Evolutionary conservation across 305 asterid species (phyloP).

Genomic region (Withania somnifera): DNA sequence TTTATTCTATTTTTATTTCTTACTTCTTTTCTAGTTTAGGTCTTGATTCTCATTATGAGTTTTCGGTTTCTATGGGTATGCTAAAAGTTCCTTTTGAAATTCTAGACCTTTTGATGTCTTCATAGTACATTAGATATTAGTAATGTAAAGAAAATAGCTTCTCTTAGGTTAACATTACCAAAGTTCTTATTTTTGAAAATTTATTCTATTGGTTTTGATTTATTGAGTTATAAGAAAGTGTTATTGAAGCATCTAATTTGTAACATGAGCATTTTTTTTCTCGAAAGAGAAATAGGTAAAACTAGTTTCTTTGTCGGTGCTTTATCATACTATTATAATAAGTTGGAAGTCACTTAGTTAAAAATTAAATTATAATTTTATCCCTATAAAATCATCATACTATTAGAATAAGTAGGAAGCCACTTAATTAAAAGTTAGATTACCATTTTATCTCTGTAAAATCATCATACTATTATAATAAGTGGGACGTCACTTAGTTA

Average conservation of each 20-base stretch:
- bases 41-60: not conserved
- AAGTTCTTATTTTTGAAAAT: not conserved
- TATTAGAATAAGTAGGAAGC: too few relatives aligned
- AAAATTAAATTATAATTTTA: too few relatives aligned
- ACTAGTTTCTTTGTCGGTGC: not conserved
- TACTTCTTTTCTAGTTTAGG: not conserved
- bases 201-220: not conserved
- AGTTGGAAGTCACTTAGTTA: too few relatives aligned
- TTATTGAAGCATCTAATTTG: too few relatives aligned
- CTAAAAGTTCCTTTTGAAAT: not conserved
- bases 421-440: too few relatives aligned
- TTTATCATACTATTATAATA: too few relatives aligned
- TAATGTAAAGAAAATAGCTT: not conserved
- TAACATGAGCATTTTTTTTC: not conserved
- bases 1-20: not conserved
- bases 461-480: too few relatives aligned
- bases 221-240: not conserved
- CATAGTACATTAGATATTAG: not conserved
- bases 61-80: not conserved
- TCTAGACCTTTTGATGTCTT: not conserved
- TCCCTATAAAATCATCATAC: too few relatives aligned
- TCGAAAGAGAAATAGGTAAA: not conserved
- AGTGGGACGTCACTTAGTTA: too few relatives aligned
- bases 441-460: too few relatives aligned
- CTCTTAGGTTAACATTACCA: not conserved